Base-by-base conservation (phyloP, 352 stramenopile genomes). In the Phytophthora colocasiae region DNA sequence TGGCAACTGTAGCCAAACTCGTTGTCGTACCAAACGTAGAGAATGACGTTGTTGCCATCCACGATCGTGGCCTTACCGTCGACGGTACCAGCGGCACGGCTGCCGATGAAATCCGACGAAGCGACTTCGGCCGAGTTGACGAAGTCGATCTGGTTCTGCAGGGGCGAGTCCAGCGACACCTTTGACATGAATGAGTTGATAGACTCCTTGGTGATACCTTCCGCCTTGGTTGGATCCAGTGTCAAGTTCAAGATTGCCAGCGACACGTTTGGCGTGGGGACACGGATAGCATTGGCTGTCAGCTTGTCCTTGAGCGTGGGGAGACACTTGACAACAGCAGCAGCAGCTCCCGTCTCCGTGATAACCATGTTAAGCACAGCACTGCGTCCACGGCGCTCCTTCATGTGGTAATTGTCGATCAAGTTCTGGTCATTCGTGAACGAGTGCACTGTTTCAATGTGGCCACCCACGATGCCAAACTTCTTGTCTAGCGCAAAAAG, bases 211-310 rank as follows among this genome's bases (percentile, higher is more conserved):
- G 81, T 91, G 43, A 95, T 74, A 26, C 78, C 77, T 12, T 78
- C 54, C 4, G 79, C 65, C 55, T 87, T 85, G 17, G 73, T 69
- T 67, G 97, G 98, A 59, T 89, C 80, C 38, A 99, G 74, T 57
- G 90, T 84, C 63, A 96, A 81, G 59, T 98, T 99, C 47, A 99
- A 84, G 73, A 99, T 98, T 41, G 98, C 97, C 44, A 99, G 89
- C 49, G 97, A 99, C 17, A 99, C 97, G 80, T 99, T 97, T 52
- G 97, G 97, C 73, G 97, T 99, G 39, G 97, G 97, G 29, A 99
- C 97, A 73, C 97, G 97, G 83, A 99, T 99, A 58, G 97, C 96
- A 78, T 99, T 99, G 67, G 96, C 97, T 57, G 97, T 99, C 43
- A 99, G 87, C 87, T 99, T 99, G 86, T 95, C 93, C 73, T 97